Percentiles rank a stretch among this genome's conserved stretches.
phyloP scores from a whole-genome alignment of 352 stramenopile genomes.

The Globisporangium takayamanum region DNA sequence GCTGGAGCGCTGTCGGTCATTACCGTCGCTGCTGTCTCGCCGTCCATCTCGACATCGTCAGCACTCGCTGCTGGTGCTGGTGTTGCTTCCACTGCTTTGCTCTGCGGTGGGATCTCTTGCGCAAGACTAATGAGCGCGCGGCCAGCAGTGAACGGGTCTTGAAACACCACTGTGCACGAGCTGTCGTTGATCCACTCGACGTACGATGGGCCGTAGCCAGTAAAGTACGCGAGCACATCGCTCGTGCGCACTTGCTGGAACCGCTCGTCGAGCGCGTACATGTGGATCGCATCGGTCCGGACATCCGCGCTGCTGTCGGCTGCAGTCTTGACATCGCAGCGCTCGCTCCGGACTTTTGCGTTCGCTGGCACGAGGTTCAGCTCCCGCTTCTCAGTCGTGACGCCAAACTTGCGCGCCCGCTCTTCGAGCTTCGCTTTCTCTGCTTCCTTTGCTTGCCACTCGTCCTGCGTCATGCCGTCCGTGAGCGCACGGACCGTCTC shows the following conservation, averaged over 20 bases:
- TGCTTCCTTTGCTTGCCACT: constrained; percentile 52
- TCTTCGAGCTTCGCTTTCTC: constrained; percentile 57
- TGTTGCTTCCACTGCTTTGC: constrained; percentile 11
- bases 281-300: constrained; percentile 67
- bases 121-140: constrained; percentile 56
- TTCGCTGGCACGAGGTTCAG: constrained; percentile 31
- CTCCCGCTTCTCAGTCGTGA: constrained; percentile 27
- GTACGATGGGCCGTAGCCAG: constrained; percentile 74
- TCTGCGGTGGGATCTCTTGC: constrained; percentile 43
- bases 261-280: constrained; percentile 76
- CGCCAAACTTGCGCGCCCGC: constrained; percentile 68
- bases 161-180: constrained; percentile 77
- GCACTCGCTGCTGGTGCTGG: not conserved
- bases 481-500: constrained; percentile 51
- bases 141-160: constrained; percentile 62
- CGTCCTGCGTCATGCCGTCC: constrained; percentile 65
- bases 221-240: constrained; percentile 76
- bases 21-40: constrained; percentile 10
- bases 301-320: constrained; percentile 28
- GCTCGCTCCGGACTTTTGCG: constrained; percentile 53
- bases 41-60: constrained; percentile 61
- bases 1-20: not conserved
- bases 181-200: constrained; percentile 87
- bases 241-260: constrained; percentile 79
- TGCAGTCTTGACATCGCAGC: constrained; percentile 38